These are phyloP conservation scores for Fusarium sp. DNA, from an alignment of 2,329 filamentous ascomycete species.

Conservation along the genomic window DNA sequence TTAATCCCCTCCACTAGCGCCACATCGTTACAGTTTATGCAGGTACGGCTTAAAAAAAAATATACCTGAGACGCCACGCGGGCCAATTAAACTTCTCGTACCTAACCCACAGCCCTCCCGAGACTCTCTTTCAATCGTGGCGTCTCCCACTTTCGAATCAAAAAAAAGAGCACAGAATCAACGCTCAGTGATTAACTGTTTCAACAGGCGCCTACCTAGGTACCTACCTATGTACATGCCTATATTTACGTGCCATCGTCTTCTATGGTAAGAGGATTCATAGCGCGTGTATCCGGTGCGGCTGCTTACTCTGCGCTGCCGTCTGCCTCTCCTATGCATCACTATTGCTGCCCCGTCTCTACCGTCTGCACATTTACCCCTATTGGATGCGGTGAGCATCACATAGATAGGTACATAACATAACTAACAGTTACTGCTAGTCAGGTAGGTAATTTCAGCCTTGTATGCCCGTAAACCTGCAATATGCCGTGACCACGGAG, in stretches of 20 bases:
- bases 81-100: slow-evolving; percentile 44
- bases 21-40: slow-evolving; percentile 41
- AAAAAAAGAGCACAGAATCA: slow-evolving; percentile 11
- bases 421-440: background rate
- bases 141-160: slow-evolving; percentile 33
- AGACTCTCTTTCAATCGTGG: slow-evolving; percentile 22
- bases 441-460: slow-evolving; percentile 19
- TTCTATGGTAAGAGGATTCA: background rate
- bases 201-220: background rate
- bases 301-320: slow-evolving; percentile 9
- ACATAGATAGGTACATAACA: too few relatives aligned
- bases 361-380: slow-evolving; percentile 8
- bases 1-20: slow-evolving; percentile 5
- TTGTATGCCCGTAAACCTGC: slow-evolving; percentile 7
- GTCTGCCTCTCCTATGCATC: background rate
- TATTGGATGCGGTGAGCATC: slow-evolving; percentile 15
- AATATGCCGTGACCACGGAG: slow-evolving; percentile 5
- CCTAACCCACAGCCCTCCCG: slow-evolving; percentile 9
- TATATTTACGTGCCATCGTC: too few relatives aligned
- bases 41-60: slow-evolving; percentile 42
- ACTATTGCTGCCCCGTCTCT: background rate
- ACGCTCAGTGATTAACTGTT: slow-evolving; percentile 1
- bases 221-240: too few relatives aligned
- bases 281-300: slow-evolving; percentile 14
- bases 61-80: slow-evolving; percentile 48